Base-by-base conservation (phyloP, 2,329 filamentous ascomycete genomes). In the Lasiodiplodia sp. region DNA sequence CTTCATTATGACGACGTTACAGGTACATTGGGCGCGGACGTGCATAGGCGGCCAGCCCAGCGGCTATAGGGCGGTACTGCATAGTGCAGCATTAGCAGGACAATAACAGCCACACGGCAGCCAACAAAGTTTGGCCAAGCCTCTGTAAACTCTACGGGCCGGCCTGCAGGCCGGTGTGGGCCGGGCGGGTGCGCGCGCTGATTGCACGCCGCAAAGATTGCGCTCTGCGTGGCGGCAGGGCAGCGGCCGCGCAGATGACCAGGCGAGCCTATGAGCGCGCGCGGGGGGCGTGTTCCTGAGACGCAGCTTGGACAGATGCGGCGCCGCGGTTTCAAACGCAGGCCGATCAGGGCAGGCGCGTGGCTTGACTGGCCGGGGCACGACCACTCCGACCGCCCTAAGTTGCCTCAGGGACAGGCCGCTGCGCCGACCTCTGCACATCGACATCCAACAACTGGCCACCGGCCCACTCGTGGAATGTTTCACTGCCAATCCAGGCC, bases 381-480 rank as follows among this genome's bases (percentile, higher is more conserved):
- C 8, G n/a, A n/a, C 44, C 44, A 47, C 44, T 23, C 25, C 18
- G 23, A 28, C 28, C 28, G 28, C 28, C 28, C 21, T 10, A 34
- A 25, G 37, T 11, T 12, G 51, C 51, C 31, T 60, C 37, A 60
- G 56, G 55, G 57, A 62, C 57, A 49, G 38, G 12, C 28, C 52
- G 52, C 55, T 34, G 34, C 55, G 31, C 25, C 53, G 55, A 58
- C 65, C 57, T 67, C 63, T 66, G 63, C 63, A 56, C 63, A 66
- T 56, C 63, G 14, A 40, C 63, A 56, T 58, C 37, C 37, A 66
- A 44, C 52, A 56, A 57, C 51, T 44, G 49, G 21, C 37, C 23
- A 55, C 44, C 49, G 51, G 51, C 51, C 63, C 63, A 66, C 47
- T 16, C 38, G 52, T 67, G 66, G 66, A 67, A 67, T 67, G 66